Base-by-base conservation (phyloP, 148 eudicot genomes). In the Camellia sinensis region DNA sequence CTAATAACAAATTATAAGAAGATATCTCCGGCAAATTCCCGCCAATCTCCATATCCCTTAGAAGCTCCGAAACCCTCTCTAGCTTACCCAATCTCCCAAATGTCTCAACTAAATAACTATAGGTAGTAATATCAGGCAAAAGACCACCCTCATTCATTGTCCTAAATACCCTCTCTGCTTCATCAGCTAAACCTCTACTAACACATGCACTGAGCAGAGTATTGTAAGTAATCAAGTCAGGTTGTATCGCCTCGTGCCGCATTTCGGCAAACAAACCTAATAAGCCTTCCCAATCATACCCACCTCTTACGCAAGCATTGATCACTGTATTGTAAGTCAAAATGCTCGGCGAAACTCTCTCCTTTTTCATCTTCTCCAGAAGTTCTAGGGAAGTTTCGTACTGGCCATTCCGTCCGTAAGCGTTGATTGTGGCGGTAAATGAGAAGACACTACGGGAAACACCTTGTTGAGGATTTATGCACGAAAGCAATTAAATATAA, bases 141-240 rank as follows among this genome's bases (percentile, higher is more conserved):
- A 92, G 87, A 84, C 98, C 97, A 15, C 97, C 89, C 71, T 95
- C 97, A 71, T 91, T 95, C 98, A 95, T 95, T 7, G 97, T 93
- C 90, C 91, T 89, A 74, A 93, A 95, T 43, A 93, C 97, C 97
- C 92, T 95, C 78, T 90, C 97, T 5, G 96, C 98, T 87, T 95
- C 98, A 71, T 93, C 94, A 12, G 85, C 89, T n/a, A 93, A 86
- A 56, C 91, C 92, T 74, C 97, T 88, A 79, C 59, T 87, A 21
- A 94, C 90, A 86, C 98, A 95, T 6, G 98, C 98, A 79, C 93
- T 86, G 84, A 95, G 93, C 87, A 95, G 80, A 3, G 93, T 91
- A 71, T 95, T 95, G 75, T 95, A 95, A 59, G 98, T 95, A 41
- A 95, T 89, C 7, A 95, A 89, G 87, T 95, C 98, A 11, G 98